phyloP scores from a whole-genome alignment of 2,329 filamentous ascomycete species.

The Colletotrichum aenigma region DNA sequence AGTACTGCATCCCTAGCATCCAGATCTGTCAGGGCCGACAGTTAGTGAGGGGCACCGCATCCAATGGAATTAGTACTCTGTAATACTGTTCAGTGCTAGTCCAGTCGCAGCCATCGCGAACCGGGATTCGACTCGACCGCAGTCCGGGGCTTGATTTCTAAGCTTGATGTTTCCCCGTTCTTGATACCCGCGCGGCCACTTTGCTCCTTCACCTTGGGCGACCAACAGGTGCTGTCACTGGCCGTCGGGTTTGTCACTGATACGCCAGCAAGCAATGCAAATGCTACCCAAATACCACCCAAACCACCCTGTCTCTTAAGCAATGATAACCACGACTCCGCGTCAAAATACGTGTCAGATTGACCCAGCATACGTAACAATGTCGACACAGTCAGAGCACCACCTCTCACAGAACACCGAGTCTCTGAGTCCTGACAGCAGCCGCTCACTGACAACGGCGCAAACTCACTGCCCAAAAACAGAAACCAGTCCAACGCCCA shows the following conservation, averaged over 20 bases:
- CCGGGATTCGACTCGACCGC: background rate
- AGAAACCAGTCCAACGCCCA: background rate
- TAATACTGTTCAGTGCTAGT: background rate
- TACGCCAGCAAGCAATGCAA: background rate
- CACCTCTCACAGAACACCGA: background rate
- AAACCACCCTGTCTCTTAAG: background rate
- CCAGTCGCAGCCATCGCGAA: background rate
- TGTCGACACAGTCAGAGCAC: background rate
- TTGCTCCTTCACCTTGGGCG: background rate
- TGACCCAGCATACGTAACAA: background rate
- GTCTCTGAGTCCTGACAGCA: background rate
- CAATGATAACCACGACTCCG: background rate
- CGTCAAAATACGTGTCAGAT: background rate
- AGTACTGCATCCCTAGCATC: background rate
- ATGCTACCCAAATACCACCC: background rate
- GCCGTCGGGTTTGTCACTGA: background rate
- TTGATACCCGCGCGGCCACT: conserved; percentile 11
- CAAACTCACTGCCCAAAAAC: background rate
- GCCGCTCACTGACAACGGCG: background rate
- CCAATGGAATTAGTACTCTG: background rate
- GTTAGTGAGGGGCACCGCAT: background rate
- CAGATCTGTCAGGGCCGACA: conserved; percentile 3
- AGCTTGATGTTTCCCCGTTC: background rate
- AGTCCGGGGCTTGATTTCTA: conserved; percentile 3
- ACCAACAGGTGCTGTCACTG: background rate